phyloP scores from a whole-genome alignment of 768 basidiomycete species.

The Wakefieldia striispora region DNA sequence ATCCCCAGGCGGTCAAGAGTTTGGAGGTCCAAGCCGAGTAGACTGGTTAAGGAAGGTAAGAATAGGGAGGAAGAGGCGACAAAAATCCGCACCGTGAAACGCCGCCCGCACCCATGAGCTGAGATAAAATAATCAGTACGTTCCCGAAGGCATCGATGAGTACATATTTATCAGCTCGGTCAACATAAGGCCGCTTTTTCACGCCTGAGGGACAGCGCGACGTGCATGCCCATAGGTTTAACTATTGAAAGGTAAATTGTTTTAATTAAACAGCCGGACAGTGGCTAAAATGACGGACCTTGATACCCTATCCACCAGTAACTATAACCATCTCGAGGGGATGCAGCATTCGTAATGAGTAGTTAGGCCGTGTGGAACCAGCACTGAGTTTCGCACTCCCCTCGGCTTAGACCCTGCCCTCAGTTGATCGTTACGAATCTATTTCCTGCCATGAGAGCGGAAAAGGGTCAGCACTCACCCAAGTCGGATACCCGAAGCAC shows the following conservation, averaged over 20 bases:
- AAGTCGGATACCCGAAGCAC: conserved; percentile 8
- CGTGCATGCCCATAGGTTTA: conserved; percentile 9
- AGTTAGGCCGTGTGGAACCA: conserved; percentile 4
- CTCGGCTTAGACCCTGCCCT: conserved; percentile 12
- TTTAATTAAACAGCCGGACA: conserved; percentile 8
- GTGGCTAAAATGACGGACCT: conserved; percentile 14
- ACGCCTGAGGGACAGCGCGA: conserved; percentile 8
- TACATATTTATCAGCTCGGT: conserved; percentile 17
- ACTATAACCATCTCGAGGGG: conserved; percentile 10
- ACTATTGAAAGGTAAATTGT: conserved; percentile 34
- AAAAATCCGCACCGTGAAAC: conserved; percentile 1
- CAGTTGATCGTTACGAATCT: conserved; percentile 5
- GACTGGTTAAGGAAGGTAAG: not conserved
- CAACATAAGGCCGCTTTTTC: conserved; percentile 17
- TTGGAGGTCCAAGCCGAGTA: not conserved
- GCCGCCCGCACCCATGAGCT: not conserved
- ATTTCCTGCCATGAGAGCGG: conserved; percentile 10
- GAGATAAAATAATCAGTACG: conserved; percentile 1
- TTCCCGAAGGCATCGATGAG: conserved; percentile 9
- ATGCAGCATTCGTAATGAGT: conserved; percentile 1
- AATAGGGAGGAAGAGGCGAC: not conserved
- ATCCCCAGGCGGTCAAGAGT: not conserved
- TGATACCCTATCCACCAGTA: conserved; percentile 14
- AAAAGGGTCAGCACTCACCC: conserved; percentile 9
- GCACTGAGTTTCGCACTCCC: conserved; percentile 12